Evolutionary conservation across 768 basidiomycete species (phyloP).

Genomic region (Austroboletus festivus): DNA sequence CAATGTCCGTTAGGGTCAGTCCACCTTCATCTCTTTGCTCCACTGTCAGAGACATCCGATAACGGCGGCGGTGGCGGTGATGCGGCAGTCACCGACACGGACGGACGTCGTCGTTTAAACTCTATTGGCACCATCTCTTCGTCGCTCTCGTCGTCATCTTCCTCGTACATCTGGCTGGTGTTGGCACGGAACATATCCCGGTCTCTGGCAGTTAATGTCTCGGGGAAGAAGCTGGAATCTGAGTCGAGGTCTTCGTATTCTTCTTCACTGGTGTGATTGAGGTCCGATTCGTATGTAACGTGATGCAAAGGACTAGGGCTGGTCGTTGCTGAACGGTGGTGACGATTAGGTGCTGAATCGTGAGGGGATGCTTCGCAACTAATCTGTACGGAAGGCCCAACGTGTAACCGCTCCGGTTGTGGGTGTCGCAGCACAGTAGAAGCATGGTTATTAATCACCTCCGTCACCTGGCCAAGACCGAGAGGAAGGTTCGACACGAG

Average conservation of each 20-base stretch:
- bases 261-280: conserved; percentile 29
- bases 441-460: conserved; percentile 19
- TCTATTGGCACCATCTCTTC: conserved; percentile 36
- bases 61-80: conserved; percentile 19
- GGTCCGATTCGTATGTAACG: conserved; percentile 30
- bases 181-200: conserved; percentile 29
- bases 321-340: conserved; percentile 31
- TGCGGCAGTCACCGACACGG: conserved; percentile 26
- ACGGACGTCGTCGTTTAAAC: conserved; percentile 35
- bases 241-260: conserved; percentile 32
- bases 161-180: conserved; percentile 32
- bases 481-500: conserved; percentile 35
- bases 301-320: conserved; percentile 41
- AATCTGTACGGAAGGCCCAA: conserved; percentile 18
- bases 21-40: conserved; percentile 5
- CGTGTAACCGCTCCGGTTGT: conserved; percentile 30
- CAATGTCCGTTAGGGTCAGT: conserved; percentile 7
- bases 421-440: conserved; percentile 25
- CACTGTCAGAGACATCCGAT: conserved; percentile 20
- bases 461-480: conserved; percentile 27
- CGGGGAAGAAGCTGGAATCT: conserved; percentile 34
- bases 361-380: conserved; percentile 25
- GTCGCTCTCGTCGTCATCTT: conserved; percentile 33
- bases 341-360: conserved; percentile 22
- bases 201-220: conserved; percentile 25